Percentiles rank a stretch among this genome's conserved stretches.
Evolutionary conservation across 2,329 filamentous ascomycete genomes (phyloP).

Genomic region (Escovopsis weberi): DNA sequence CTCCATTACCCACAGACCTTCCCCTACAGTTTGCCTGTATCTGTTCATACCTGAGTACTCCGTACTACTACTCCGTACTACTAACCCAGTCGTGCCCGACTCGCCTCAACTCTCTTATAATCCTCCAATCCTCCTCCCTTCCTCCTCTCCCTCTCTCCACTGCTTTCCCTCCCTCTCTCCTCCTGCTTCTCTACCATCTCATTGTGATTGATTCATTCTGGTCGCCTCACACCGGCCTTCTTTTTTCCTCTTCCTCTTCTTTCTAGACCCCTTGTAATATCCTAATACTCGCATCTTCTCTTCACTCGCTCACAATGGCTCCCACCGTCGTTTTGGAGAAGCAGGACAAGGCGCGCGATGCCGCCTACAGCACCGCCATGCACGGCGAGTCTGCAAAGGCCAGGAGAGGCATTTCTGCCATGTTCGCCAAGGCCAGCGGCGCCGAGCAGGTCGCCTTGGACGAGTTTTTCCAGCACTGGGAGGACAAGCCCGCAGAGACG

Average conservation of each 20-base stretch:
- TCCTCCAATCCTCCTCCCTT: too few relatives aligned
- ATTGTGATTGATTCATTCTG: not conserved
- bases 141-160: too few relatives aligned
- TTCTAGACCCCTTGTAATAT: not conserved
- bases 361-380: slow-evolving; percentile 77
- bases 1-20: too few relatives aligned
- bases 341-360: slow-evolving; percentile 76
- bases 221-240: not conserved
- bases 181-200: too few relatives aligned
- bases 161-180: too few relatives aligned
- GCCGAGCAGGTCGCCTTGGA: slow-evolving; percentile 74
- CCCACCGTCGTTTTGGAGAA: slow-evolving; percentile 2
- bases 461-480: slow-evolving; percentile 96
- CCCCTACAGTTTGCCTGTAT: too few relatives aligned
- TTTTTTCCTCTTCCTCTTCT: not conserved
- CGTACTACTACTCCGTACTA: too few relatives aligned
- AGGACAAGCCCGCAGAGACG: slow-evolving; percentile 61
- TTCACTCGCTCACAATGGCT: slow-evolving; percentile 6
- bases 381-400: slow-evolving; percentile 59
- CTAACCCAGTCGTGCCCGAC: too few relatives aligned
- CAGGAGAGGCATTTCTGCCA: slow-evolving; percentile 62
- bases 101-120: too few relatives aligned
- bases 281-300: not conserved
- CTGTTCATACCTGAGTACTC: too few relatives aligned
- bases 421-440: slow-evolving; percentile 63